Evolutionary conservation across 352 stramenopile genomes (phyloP), one percentile per base, ranked within the genome.

Genomic region (Pythium volutum): DNA sequence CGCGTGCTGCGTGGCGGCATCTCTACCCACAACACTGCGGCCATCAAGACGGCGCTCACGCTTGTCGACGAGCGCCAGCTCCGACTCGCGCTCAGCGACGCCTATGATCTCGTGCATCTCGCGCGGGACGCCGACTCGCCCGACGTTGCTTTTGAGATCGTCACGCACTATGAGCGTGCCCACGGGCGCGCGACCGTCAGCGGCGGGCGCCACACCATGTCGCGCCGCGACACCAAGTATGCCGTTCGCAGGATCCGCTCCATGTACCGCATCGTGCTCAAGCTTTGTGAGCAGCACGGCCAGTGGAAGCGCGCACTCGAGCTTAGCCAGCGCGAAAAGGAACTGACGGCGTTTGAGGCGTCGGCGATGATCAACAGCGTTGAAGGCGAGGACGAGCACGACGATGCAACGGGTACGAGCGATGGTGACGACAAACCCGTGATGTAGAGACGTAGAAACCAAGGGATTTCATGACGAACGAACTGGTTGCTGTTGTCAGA

Each of bases 231-330:
- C n/a, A n/a, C 82, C 45, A 72, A 67, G 26, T 71, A 68, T 38
- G 69, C 68, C n/a, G 52, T 77, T n/a, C 68, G 49, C 31, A 81
- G 78, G 51, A 72, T 86, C 22, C 78, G 67, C 41, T 77, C 74
- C 12, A 79, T 89, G 70, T 89, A 87, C 70, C 73, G 50, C 42
- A 70, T 75, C 34, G 72, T 72, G 47, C 70, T 87, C 39, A 77
- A 75, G 59, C 50, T 67, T 16, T 81, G 69, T 46, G 80, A 89
- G 59, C 69, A 77, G 48, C 64, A 66, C 38, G 77, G 80, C 22
- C 52, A 79, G 38, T 87, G 77, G 80, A 89, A 89, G 67, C 66
- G 74, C 43, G 80, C 80, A 49, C 67, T 89, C 16, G 46, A 64
- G 36, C 66, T 89, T 56, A 76, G 73, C 41, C 70, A 82, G 39